Percentiles rank a stretch among this genome's conserved stretches.
Conservation (phyloP, 805 yeast species). For the Candida nitratophila region DNA sequence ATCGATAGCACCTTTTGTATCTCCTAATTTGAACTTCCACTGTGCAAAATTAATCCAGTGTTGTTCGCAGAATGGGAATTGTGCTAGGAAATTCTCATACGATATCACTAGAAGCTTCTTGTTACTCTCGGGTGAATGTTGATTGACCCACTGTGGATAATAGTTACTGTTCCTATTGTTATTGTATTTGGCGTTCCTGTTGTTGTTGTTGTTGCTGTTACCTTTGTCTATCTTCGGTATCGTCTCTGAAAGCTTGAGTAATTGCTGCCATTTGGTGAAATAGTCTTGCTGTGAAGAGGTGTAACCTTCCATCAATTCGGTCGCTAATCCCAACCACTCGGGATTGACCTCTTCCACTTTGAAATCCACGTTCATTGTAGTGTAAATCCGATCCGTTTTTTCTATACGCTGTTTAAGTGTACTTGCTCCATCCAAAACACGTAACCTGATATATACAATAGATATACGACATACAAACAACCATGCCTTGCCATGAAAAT, state of each 20-base stretch:
- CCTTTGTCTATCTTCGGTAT: conserved; percentile 5
- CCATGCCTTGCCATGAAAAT: too few species aligned
- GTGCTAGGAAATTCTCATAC: conserved; percentile 35
- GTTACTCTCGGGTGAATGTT: conserved; percentile 10
- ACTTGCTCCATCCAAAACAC: too few species aligned
- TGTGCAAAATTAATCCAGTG: conserved; percentile 54
- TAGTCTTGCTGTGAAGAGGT: conserved; percentile 7
- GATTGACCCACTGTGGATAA: background rate
- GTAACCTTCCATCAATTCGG: conserved; percentile 22
- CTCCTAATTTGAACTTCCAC: conserved; percentile 38
- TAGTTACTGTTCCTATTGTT: background rate
- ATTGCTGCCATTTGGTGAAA: conserved; percentile 29
- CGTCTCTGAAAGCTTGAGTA: conserved; percentile 28
- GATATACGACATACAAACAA: too few species aligned
- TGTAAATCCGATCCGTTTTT: background rate
- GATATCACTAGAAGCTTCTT: conserved; percentile 29
- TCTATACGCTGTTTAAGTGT: too few species aligned
- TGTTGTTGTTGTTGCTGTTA: too few species aligned
- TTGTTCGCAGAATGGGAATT: conserved; percentile 43
- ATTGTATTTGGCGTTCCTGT: too few species aligned
- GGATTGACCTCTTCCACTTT: conserved; percentile 13
- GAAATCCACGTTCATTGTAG: conserved; percentile 4
- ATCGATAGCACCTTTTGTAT: conserved; percentile 27
- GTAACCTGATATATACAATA: too few species aligned
- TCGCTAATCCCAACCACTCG: conserved; percentile 27